Percentiles rank a stretch among this genome's conserved stretches.
phyloP scores from a whole-genome alignment of 805 yeast species.

The Lachancea sp. region DNA sequence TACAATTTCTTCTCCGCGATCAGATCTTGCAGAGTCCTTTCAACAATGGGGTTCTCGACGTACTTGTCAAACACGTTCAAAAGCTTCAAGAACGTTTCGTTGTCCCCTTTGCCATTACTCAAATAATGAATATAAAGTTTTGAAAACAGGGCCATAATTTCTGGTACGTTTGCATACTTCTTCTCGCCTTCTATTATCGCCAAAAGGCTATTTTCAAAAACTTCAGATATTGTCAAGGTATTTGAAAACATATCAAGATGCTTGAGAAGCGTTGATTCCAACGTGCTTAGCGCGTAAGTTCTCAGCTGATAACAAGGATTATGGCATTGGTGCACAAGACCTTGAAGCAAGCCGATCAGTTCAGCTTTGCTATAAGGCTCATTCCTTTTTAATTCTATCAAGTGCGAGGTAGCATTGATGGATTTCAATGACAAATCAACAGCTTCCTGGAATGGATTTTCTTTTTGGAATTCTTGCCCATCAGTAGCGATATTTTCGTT shows the following conservation, averaged over 20 bases:
- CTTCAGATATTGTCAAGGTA: slow-evolving; percentile 42
- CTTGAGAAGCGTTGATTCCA: slow-evolving; percentile 44
- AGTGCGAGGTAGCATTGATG: slow-evolving; percentile 50
- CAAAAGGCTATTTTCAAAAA: slow-evolving; percentile 69
- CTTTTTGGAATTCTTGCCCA: slow-evolving; percentile 39
- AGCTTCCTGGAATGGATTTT: slow-evolving; percentile 47
- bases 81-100: slow-evolving; percentile 35
- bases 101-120: slow-evolving; percentile 31
- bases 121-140: slow-evolving; percentile 53
- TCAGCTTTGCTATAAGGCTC: slow-evolving; percentile 31
- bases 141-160: slow-evolving; percentile 56
- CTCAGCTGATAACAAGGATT: slow-evolving; percentile 81
- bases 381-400: slow-evolving; percentile 35
- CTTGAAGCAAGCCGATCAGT: slow-evolving; percentile 60
- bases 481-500: slow-evolving; percentile 39
- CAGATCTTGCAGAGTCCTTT: slow-evolving; percentile 34
- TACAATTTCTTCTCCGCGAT: slow-evolving; percentile 33
- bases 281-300: slow-evolving; percentile 51
- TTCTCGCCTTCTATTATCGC: slow-evolving; percentile 64
- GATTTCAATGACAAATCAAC: slow-evolving; percentile 57
- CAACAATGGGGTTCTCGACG: slow-evolving; percentile 36
- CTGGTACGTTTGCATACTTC: slow-evolving; percentile 36
- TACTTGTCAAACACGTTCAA: slow-evolving; percentile 36
- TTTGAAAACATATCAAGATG: slow-evolving; percentile 34
- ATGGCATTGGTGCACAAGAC: slow-evolving; percentile 81